Evolutionary conservation across 805 yeast species (phyloP).

Genomic region (Candida orba): DNA sequence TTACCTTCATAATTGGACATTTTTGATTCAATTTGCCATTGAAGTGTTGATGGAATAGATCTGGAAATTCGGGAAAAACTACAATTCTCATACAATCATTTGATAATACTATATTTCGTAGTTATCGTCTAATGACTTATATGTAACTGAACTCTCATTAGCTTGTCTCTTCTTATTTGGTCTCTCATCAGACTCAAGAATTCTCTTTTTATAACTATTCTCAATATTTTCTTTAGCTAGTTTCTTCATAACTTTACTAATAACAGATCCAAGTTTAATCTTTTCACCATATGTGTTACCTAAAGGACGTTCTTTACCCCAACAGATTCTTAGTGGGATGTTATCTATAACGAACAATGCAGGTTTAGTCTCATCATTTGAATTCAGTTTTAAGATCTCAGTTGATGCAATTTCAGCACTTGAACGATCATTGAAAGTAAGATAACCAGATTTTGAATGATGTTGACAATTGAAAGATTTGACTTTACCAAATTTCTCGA

Average conservation of each 20-base stretch:
- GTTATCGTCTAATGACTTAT: neutral
- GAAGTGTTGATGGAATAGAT: too few relatives aligned
- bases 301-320: conserved; percentile 44
- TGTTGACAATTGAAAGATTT: conserved; percentile 46
- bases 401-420: conserved; percentile 41
- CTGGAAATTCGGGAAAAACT: too few relatives aligned
- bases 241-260: conserved; percentile 45
- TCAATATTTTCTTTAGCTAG: conserved; percentile 16
- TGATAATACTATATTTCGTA: too few relatives aligned
- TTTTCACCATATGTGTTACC: conserved; percentile 39
- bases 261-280: conserved; percentile 41
- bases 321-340: conserved; percentile 43
- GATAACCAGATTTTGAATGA: conserved; percentile 55
- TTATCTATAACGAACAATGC: conserved; percentile 29
- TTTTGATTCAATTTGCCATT: neutral
- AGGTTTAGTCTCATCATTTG: conserved; percentile 18
- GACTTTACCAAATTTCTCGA: conserved; percentile 40
- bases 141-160: neutral
- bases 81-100: too few relatives aligned
- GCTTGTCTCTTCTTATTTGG: neutral
- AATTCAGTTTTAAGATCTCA: conserved; percentile 15
- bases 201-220: conserved; percentile 1
- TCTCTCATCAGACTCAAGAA: neutral
- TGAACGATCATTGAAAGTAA: conserved; percentile 41
- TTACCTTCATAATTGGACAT: conserved; percentile 18